Conservation (phyloP, 805 yeast species). For the Candida ponderosae region DNA sequence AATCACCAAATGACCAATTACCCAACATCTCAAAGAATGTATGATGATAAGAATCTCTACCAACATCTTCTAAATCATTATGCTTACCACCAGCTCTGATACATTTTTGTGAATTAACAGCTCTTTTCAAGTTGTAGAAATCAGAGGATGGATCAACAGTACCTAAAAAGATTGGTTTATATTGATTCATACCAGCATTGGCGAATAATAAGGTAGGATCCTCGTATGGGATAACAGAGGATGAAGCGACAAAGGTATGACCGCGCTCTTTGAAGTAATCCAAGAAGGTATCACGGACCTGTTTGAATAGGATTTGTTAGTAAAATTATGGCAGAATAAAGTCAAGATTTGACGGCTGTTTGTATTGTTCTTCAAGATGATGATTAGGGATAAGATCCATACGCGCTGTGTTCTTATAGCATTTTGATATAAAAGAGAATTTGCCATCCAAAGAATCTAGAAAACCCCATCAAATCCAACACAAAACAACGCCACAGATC, state of each 20-base stretch:
- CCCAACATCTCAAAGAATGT: conserved; percentile 99
- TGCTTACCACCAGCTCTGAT: conserved; percentile 99
- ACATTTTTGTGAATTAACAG: conserved; percentile 95
- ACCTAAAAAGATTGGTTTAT: conserved; percentile 94
- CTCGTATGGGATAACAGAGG: conserved; percentile 95
- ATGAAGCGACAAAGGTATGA: conserved; percentile 84
- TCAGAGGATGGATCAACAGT: conserved; percentile 94
- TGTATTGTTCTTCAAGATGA: too few relatives aligned
- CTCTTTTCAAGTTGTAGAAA: conserved; percentile 75
- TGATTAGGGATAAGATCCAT: too few relatives aligned
- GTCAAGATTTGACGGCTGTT: background rate
- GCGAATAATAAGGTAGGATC: conserved; percentile 96
- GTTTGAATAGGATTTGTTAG: background rate
- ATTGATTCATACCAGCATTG: conserved; percentile 99
- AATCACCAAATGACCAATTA: conserved; percentile 99
- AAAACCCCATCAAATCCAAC: too few relatives aligned
- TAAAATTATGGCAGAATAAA: too few relatives aligned
- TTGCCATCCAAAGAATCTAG: too few relatives aligned
- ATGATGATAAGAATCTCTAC: conserved; percentile 96
- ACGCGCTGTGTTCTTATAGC: too few relatives aligned
- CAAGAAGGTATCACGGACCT: conserved; percentile 79
- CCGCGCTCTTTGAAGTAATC: conserved; percentile 62
- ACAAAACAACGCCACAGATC: too few relatives aligned
- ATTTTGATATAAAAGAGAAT: too few relatives aligned
- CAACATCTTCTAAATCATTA: conserved; percentile 96